Percentiles rank a stretch among this genome's conserved stretches.
phyloP scores from a whole-genome alignment of 176 grass and related monocot species.

The Hsuehochloa calcarea region DNA sequence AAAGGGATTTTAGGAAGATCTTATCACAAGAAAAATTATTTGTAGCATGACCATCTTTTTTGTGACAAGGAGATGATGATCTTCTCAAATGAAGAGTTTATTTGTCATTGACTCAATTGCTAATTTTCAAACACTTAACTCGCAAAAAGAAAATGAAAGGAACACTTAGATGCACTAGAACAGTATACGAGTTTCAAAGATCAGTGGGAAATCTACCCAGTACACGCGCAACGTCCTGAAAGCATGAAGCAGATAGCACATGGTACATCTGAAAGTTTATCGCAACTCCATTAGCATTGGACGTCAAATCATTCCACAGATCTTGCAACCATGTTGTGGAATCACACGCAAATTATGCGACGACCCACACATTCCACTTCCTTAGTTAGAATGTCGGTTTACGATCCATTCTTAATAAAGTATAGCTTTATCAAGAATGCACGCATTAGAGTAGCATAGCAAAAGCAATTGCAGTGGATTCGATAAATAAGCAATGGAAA shows the following conservation, averaged over 20 bases:
- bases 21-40: no score
- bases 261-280: background rate
- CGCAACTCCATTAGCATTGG: background rate
- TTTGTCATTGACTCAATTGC: no score
- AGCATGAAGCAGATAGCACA: background rate
- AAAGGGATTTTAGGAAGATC: no score
- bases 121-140: no score
- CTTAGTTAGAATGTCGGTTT: no score
- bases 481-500: background rate
- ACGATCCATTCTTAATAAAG: no score
- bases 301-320: background rate
- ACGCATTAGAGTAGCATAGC: background rate
- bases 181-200: background rate
- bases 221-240: background rate
- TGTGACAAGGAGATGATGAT: no score
- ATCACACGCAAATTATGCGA: background rate
- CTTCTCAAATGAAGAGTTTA: no score
- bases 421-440: background rate
- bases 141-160: background rate
- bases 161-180: no score
- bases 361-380: no score
- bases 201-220: background rate
- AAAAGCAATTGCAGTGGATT: no score
- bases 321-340: background rate
- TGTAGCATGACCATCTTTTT: no score